Evolutionary conservation across 164 flowering plant species (phyloP), one percentile per base, ranked within the genome.

Genomic region (Hamamelis virginiana): DNA sequence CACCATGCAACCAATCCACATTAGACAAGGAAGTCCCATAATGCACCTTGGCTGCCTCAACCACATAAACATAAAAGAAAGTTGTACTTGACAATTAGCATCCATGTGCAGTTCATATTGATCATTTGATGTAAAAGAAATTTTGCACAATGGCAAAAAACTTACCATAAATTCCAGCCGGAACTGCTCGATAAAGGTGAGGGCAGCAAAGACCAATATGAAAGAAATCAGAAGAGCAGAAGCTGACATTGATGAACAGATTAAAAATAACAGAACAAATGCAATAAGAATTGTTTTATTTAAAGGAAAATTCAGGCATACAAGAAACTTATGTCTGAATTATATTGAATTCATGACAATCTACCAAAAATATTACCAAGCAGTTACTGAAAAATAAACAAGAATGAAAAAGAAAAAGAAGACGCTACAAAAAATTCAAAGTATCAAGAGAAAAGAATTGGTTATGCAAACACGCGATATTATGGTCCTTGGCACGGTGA

Each of bases 161-260:
- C 61, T 81, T 89, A 94, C 98, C 98, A 69, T 94, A 94, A 53
- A 94, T 92, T 73, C 98, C 97, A 52, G 98, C 98, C 27, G 97
- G 98, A 45, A 94, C 98, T 94, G 84, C 70, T 55, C 73, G 19
- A 55, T n/a, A 21, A 64, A 62, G 10, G 62, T 4, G 56, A n/a
- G 6, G 59, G 45, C 63, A 70, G 55, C 65, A 77, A 66, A 48
- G 26, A 53, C 27, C 57, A 65, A 58, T 1, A 57, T 23, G 41
- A 63, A 74, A 47, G 63, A 63, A 67, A 65, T 74, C 52, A 76
- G 73, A 58, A 67, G 26, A 26, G 27, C 14, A 72, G 58, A 38
- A 19, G 19, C 15, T 38, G 9, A 41, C 43, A 53, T 0, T 44
- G 55, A 55, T 47, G 14, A 72, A 27, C 18, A 52, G 58, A 12